Evolutionary conservation across 2,329 filamentous ascomycete species (phyloP), one percentile per base, ranked within the genome.

Genomic region (Calonectria pauciramosa): DNA sequence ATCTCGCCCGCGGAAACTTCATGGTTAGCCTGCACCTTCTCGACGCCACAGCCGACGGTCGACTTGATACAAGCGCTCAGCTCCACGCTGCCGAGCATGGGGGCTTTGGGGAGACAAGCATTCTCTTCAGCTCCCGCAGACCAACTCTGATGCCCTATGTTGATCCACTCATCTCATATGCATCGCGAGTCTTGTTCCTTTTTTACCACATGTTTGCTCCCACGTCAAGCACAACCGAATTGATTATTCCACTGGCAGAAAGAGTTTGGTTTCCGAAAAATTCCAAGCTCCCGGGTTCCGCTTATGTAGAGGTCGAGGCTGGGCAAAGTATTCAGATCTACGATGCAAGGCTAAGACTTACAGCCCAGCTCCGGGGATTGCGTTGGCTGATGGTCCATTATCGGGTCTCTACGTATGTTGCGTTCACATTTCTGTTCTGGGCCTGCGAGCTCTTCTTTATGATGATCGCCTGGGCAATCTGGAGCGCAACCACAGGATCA

Each of bases 321-420:
- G 90, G 90, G 6, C 89, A 92, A 78, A 87, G 87, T 4, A 89
- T 98, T 81, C 95, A 98, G 83, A 91, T 98, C 8, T 98, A 98
- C 83, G 87, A 87, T 26, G 93, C 91, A 5, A 86, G 86, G 18
- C 89, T 98, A 41, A 90, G 89, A 3, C 91, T 99, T 76, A 92
- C 90, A 34, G 96, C 96, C 6, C 90, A 92, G 68, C 92, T 98
- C 77, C 89, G 90, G 14, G 96, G 96, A 0, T 84, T 98, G 75
- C 88, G 94, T 64, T 97, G 94, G 92, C 80, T 96, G 70, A 98
- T 99, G 94, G 97, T 97, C 81, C 93, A 95, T 75, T 93, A 96
- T 86, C 92, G 94, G 16, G 81, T 97, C 44, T 83, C 92, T 2
- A 92, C 92, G 7, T 96, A 95, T 73, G 68, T 94, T 0, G 81